Percentiles rank a stretch among this genome's conserved stretches.
Evolutionary conservation across 1,139 yeast species (phyloP).

Genomic region (Pneumocystis sp.): DNA sequence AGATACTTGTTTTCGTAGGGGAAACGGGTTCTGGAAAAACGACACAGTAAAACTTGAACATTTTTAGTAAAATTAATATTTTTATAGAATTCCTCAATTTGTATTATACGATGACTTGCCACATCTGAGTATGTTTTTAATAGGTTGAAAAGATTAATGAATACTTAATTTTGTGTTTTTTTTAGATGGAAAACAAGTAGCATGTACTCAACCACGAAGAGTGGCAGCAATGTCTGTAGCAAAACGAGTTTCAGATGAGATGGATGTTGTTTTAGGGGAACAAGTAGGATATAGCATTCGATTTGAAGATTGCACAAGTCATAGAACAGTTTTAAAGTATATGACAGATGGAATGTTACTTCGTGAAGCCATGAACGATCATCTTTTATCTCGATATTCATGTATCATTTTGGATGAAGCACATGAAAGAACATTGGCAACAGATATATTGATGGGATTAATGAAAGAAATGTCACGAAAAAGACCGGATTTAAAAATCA

Average conservation of each 20-base stretch:
- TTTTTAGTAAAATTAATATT: neutral
- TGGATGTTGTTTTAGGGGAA: slow-evolving; percentile 80
- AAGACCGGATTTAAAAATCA: slow-evolving; percentile 78
- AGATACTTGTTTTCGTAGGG: slow-evolving; percentile 95
- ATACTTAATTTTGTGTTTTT: neutral
- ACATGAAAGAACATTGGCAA: slow-evolving; percentile 91
- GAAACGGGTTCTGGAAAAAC: slow-evolving; percentile 98
- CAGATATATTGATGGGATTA: slow-evolving; percentile 93
- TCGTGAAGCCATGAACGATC: slow-evolving; percentile 97
- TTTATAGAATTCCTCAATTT: slow-evolving; percentile 59
- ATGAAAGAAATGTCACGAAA: slow-evolving; percentile 64
- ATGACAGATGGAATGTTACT: slow-evolving; percentile 99
- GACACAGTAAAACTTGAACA: slow-evolving; percentile 37
- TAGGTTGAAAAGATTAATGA: neutral
- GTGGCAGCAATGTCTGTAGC: slow-evolving; percentile 98
- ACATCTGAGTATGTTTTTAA: slow-evolving; percentile 30
- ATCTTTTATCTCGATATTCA: slow-evolving; percentile 59
- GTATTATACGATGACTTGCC: slow-evolving; percentile 88
- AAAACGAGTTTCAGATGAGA: slow-evolving; percentile 86
- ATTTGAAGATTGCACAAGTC: slow-evolving; percentile 76
- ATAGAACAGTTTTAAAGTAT: slow-evolving; percentile 72
- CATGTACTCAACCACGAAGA: slow-evolving; percentile 95
- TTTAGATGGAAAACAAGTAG: slow-evolving; percentile 55
- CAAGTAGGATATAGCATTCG: slow-evolving; percentile 90
- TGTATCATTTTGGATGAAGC: slow-evolving; percentile 95